phyloP scores from a whole-genome alignment of 2,329 filamentous ascomycete species.

The Aspergillus piperis region DNA sequence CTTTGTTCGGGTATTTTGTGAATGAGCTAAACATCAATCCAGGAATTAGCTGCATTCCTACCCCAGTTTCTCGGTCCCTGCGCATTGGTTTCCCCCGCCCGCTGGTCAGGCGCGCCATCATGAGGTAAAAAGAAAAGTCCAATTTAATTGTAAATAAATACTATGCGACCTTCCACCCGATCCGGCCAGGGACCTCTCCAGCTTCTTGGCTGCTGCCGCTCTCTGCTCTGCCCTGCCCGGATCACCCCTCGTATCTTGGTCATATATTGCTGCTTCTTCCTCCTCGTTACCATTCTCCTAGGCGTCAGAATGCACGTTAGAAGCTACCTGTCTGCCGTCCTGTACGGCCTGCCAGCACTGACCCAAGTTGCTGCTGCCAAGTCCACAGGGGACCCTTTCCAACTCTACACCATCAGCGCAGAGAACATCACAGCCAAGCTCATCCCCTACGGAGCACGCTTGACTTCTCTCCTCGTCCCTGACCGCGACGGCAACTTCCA shows the following conservation, averaged over 20 bases:
- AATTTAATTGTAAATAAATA: slow-evolving; percentile 15
- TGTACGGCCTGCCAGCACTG: slow-evolving; percentile 36
- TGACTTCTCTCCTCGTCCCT: slow-evolving; percentile 52
- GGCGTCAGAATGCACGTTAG: slow-evolving; percentile 41
- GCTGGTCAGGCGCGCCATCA: slow-evolving; percentile 23
- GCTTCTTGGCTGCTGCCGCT: slow-evolving; percentile 29
- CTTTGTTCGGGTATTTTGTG: slow-evolving; percentile 22
- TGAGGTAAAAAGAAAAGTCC: slow-evolving; percentile 16
- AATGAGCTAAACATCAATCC: slow-evolving; percentile 21
- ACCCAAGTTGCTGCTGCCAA: slow-evolving; percentile 18
- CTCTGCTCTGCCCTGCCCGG: slow-evolving; percentile 32
- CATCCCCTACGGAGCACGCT: slow-evolving; percentile 51
- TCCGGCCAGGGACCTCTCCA: slow-evolving; percentile 16
- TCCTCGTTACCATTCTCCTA: slow-evolving; percentile 30
- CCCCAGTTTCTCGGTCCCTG: slow-evolving; percentile 19
- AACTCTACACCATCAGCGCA: slow-evolving; percentile 49
- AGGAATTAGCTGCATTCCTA: slow-evolving; percentile 19
- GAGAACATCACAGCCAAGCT: slow-evolving; percentile 51
- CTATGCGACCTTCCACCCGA: slow-evolving; percentile 21
- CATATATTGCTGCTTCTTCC: slow-evolving; percentile 33
- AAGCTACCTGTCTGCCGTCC: slow-evolving; percentile 34
- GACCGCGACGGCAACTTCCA: slow-evolving; percentile 52
- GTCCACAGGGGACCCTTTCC: slow-evolving; percentile 36
- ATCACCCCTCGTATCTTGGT: slow-evolving; percentile 31
- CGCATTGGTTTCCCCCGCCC: slow-evolving; percentile 13